Evolutionary conservation across 2,329 filamentous ascomycete genomes (phyloP).

Genomic region (Hawksworthiomyces lignivorus): DNA sequence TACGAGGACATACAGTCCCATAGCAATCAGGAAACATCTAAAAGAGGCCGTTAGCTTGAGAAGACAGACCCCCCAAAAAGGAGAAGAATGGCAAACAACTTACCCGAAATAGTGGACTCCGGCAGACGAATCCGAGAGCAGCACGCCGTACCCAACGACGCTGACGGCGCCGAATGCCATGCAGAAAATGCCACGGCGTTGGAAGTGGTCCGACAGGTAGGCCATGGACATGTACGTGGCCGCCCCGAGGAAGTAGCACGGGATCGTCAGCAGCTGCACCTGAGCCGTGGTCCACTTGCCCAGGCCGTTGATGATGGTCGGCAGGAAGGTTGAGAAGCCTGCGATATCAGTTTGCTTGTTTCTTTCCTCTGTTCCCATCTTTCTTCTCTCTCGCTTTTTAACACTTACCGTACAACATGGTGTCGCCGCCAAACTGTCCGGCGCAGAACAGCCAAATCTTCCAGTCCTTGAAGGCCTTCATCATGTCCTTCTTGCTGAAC

Average conservation of each 20-base stretch:
- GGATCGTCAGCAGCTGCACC: conserved; percentile 70
- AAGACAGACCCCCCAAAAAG: too few relatives aligned
- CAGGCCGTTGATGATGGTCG: conserved; percentile 67
- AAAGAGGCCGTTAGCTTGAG: too few relatives aligned
- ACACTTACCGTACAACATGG: conserved; percentile 70
- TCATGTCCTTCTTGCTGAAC: conserved; percentile 53
- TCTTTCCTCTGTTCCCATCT: too few relatives aligned
- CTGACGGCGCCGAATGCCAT: conserved; percentile 55
- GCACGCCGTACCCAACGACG: conserved; percentile 60
- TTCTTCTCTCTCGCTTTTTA: too few relatives aligned
- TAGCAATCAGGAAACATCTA: conserved; percentile 68
- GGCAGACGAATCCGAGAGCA: conserved; percentile 52
- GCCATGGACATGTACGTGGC: conserved; percentile 60
- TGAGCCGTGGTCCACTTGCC: conserved; percentile 55
- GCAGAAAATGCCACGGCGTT: conserved; percentile 57
- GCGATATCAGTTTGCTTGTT: too few relatives aligned
- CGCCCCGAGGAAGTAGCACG: conserved; percentile 67
- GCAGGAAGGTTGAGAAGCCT: conserved; percentile 69
- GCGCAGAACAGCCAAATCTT: conserved; percentile 64
- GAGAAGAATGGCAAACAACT: too few relatives aligned
- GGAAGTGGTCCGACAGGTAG: conserved; percentile 58
- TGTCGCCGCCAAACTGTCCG: conserved; percentile 65
- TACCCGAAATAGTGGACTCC: conserved; percentile 64
- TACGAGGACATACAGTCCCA: conserved; percentile 59
- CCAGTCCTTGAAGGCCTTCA: conserved; percentile 63